phyloP scores from a whole-genome alignment of 2,329 filamentous ascomycete species.

The Penicillium verrucosum region DNA sequence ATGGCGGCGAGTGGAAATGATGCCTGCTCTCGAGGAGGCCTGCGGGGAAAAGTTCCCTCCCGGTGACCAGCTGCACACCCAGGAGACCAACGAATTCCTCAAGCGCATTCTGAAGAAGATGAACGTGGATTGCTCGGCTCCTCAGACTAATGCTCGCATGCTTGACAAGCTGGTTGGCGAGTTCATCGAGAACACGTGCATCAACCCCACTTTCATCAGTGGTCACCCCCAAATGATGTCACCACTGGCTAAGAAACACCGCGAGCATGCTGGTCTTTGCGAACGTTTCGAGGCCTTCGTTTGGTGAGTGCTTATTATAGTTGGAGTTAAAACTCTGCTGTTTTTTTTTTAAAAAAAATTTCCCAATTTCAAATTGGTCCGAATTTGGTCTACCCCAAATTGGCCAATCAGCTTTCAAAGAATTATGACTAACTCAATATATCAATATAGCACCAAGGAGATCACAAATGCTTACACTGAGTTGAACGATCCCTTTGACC shows the following conservation, averaged over 20 bases:
- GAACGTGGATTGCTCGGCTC: constrained; percentile 83
- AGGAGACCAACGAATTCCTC: constrained; percentile 86
- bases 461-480: constrained; percentile 97
- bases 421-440: neutral
- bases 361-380: neutral
- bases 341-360: too few species aligned
- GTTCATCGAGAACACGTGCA: constrained; percentile 89
- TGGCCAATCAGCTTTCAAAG: neutral
- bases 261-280: constrained; percentile 71
- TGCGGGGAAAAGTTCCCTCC: constrained; percentile 92
- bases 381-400: neutral
- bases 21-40: constrained; percentile 82
- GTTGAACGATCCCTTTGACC: constrained; percentile 95
- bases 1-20: constrained; percentile 95
- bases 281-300: constrained; percentile 98
- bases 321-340: too few species aligned
- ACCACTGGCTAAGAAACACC: constrained; percentile 93
- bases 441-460: constrained; percentile 54
- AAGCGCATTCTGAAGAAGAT: constrained; percentile 80
- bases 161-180: constrained; percentile 92
- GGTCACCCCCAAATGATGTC: constrained; percentile 89
- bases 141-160: constrained; percentile 91
- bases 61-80: constrained; percentile 81
- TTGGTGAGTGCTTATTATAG: constrained; percentile 34
- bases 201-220: constrained; percentile 89